Percentiles rank a stretch among this genome's conserved stretches.
Conservation (phyloP, 495 filamentous ascomycete genomes). For the Physcia stellaris region DNA sequence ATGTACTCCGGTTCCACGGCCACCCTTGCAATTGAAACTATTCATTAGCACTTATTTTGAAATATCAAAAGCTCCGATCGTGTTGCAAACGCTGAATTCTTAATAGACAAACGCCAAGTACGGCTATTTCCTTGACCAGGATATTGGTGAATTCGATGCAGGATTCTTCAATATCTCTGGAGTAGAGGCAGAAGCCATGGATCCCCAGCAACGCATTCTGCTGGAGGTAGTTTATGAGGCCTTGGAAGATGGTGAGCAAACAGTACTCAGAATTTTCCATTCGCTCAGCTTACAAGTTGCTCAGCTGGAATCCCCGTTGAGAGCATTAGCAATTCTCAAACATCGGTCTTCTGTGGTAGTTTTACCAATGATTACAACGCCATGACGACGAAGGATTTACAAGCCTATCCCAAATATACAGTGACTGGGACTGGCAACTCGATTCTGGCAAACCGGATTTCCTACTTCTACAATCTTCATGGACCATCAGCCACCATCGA, state of each 20-base stretch:
- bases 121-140: slow-evolving; percentile 33
- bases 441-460: slow-evolving; percentile 11
- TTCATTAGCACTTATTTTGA: no score
- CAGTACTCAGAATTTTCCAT: slow-evolving; percentile 33
- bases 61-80: no score
- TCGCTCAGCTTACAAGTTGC: slow-evolving; percentile 8
- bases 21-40: no score
- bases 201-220: slow-evolving; percentile 34
- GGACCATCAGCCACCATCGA: slow-evolving; percentile 10
- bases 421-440: slow-evolving; percentile 22
- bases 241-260: slow-evolving; percentile 28
- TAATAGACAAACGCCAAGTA: slow-evolving; percentile 7
- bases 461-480: slow-evolving; percentile 11
- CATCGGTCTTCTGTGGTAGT: slow-evolving; percentile 21
- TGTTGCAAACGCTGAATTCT: no score
- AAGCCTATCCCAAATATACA: slow-evolving; percentile 22
- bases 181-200: slow-evolving; percentile 29
- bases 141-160: slow-evolving; percentile 40
- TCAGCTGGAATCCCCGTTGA: no score
- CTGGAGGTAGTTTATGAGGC: slow-evolving; percentile 33
- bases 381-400: slow-evolving; percentile 24
- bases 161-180: slow-evolving; percentile 35
- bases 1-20: no score
- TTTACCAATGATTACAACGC: slow-evolving; percentile 26
- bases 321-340: slow-evolving; percentile 27